phyloP scores from a whole-genome alignment of 148 eudicot species.

The Silene conica region DNA sequence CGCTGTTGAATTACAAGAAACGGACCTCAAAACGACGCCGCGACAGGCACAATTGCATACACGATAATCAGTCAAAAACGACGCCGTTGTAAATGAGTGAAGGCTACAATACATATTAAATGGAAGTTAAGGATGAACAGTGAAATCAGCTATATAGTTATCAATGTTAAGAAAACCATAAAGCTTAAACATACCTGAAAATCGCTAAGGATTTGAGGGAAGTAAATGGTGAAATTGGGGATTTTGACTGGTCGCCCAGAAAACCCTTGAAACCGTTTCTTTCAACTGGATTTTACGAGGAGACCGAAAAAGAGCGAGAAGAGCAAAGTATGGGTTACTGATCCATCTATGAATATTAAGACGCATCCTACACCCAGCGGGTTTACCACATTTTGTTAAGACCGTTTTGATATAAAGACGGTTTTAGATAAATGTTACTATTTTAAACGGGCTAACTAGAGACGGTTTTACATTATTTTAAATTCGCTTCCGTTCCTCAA shows the following conservation, averaged over 20 bases:
- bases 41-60: neutral
- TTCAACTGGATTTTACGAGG: neutral
- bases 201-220: conserved; percentile 22
- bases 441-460: too few relatives aligned
- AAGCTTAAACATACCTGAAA: conserved; percentile 36
- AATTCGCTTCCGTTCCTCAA: too few relatives aligned
- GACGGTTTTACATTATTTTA: too few relatives aligned
- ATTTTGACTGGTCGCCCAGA: neutral
- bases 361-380: too few relatives aligned
- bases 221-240: neutral
- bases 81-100: conserved; percentile 25
- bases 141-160: conserved; percentile 44
- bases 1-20: neutral
- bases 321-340: too few relatives aligned
- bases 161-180: conserved; percentile 38
- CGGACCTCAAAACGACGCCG: too few relatives aligned
- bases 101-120: conserved; percentile 29
- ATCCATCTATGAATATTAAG: too few relatives aligned
- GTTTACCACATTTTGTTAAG: too few relatives aligned
- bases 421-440: too few relatives aligned
- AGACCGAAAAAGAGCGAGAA: too few relatives aligned
- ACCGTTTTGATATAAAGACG: too few relatives aligned
- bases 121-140: conserved; percentile 21
- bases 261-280: conserved; percentile 2
- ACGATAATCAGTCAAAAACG: conserved; percentile 18